Conservation (phyloP, 2,329 filamentous ascomycete genomes). For the Cercospora sp. region DNA sequence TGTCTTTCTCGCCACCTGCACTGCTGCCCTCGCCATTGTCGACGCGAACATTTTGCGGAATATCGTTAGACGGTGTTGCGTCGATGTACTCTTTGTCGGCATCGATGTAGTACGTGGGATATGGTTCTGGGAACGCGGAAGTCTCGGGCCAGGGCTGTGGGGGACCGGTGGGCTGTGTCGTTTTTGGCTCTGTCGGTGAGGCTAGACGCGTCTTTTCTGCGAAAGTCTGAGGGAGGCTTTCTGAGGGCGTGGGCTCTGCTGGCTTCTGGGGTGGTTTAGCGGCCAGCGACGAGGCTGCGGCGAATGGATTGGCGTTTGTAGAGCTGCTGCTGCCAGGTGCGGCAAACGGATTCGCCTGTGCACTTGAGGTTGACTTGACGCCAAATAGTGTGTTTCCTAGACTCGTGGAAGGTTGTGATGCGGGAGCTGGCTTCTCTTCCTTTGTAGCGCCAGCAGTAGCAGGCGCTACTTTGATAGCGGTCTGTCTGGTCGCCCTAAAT, state of each 20-base stretch:
- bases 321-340: constrained; percentile 38
- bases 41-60: constrained; percentile 41
- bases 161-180: constrained; percentile 35
- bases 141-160: constrained; percentile 72
- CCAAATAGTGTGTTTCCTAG: constrained; percentile 72
- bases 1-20: constrained; percentile 38
- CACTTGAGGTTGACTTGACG: constrained; percentile 48
- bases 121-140: constrained; percentile 66
- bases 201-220: constrained; percentile 37
- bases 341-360: constrained; percentile 63
- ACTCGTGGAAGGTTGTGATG: constrained; percentile 42
- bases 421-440: constrained; percentile 10
- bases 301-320: constrained; percentile 59
- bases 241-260: constrained; percentile 24
- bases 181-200: constrained; percentile 26
- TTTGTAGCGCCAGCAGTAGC: constrained; percentile 31
- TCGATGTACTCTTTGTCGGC: constrained; percentile 90
- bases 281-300: constrained; percentile 43
- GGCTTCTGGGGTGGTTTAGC: constrained; percentile 46
- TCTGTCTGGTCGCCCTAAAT: constrained; percentile 65
- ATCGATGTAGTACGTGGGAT: constrained; percentile 76
- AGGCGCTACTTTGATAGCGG: constrained; percentile 11
- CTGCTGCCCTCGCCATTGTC: constrained; percentile 32
- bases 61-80: constrained; percentile 51
- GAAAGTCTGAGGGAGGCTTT: constrained; percentile 34